Base-by-base conservation (phyloP, 441 rosid genomes). In the Populus trichocarpa region DNA sequence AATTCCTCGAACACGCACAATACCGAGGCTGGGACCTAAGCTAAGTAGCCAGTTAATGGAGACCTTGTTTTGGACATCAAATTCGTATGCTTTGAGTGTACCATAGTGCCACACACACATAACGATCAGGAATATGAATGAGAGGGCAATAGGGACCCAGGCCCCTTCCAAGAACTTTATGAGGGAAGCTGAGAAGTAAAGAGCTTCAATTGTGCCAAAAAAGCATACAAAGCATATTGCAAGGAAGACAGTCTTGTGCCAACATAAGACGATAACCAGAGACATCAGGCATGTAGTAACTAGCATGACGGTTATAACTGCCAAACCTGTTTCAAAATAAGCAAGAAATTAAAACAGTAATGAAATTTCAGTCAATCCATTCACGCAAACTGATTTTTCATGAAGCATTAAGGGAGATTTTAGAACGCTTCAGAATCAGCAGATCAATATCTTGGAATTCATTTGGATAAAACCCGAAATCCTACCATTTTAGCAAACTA, bases 201-300 rank as follows among this genome's bases (percentile, higher is more conserved):
- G 93, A 40, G 97, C 87, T 82, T 96, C 99, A 30, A 96, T 84
- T 6, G 94, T 85, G 42, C 99, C 98, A 3, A 96, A 94, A 78
- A 91, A 89, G 67, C 88, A 79, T 0, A 93, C 87, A 30, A 96
- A 96, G 23, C 88, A 82, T 28, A 92, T 30, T 13, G 99, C 98
- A 0, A 89, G 84, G 71, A 89, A 23, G 74, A 94, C 86, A 20
- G 86, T 90, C 85, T 92, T 92, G 78, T 91, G 90, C 99, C 99
- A 96, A 85, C 98, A 94, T 32, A 96, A 83, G 71, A 96, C 96
- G 0, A 96, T 93, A 28, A 96, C 98, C 67, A 94, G 78, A 72
- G 99, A 92, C 99, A 96, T 96, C 23, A 96, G 83, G 81, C 98
- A 94, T 57, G 99, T 96, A 13, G 99, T 96, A 18, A 96, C 98